Base-by-base conservation (phyloP, 2,329 filamentous ascomycete genomes). In the Parasarocladium wereldwijsianum region DNA sequence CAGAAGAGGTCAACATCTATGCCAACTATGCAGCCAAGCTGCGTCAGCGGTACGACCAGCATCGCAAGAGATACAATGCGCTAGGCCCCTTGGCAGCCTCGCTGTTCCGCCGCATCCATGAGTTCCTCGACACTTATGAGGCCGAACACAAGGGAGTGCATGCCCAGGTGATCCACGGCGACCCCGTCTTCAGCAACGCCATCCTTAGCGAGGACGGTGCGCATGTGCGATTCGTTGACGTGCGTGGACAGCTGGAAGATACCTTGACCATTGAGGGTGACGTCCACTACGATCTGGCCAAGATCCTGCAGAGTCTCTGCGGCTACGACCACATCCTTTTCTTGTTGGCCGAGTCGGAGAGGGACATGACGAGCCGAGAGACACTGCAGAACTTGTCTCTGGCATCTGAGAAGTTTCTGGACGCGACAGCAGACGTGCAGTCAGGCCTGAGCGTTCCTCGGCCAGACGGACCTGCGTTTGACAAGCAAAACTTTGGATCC, bases 291-390 rank as follows among this genome's bases (percentile, higher is more conserved):
- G 46, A 49, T 29, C 40, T 49, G 4, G 44, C 39, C 32, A 49
- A 49, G 38, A 44, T 48, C 3, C 34, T 48, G 12, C 45, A 49
- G 34, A 43, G 39, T 5, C 42, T 49, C 8, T 43, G 41, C 25
- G 46, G 46, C 11, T 47, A 48, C 32, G 46, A 47, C 29, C 43
- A 49, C 38, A 33, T 47, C 32, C 35, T 48, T 10, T 43, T 47
- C 25, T 35, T 43, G 34, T 33, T 32, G 27, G 40, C 41, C 8
- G 38, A 39, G 27, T 38, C 38, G 20, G 18, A 40, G n/a, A n/a
- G 23, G 5, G 26, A 12, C 17, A 18, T 17, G n/a, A 17, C 17
- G 10, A 15, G 20, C 20, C 8, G 20, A 22, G 11, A 12, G 7
- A 24, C 23, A 11, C n/a, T n/a, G n/a, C n/a, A n/a, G n/a, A n/a